Conservation (phyloP, 768 basidiomycete genomes). For the Hygrophoropsis aurantiaca region DNA sequence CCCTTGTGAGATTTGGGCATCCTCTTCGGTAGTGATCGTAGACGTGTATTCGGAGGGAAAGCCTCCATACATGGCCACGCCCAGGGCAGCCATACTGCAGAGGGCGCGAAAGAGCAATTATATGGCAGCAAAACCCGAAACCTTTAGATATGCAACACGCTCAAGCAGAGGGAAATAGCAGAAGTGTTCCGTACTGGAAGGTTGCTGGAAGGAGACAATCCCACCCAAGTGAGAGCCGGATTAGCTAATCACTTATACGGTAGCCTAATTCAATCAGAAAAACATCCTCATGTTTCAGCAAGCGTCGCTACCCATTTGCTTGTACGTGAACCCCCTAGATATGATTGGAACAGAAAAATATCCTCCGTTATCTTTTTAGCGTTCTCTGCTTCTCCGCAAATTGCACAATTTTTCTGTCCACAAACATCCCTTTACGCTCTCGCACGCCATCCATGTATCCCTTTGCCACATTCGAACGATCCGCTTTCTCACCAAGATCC, state of each 20-base stretch:
- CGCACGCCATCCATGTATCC: constrained; percentile 89
- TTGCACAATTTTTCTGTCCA: constrained; percentile 92
- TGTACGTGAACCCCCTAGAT: constrained; percentile 1
- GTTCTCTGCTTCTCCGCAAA: constrained; percentile 98
- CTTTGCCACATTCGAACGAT: constrained; percentile 90
- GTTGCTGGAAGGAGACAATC: constrained; percentile 4
- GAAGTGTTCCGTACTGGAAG: constrained; percentile 2
- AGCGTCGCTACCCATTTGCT: constrained; percentile 13
- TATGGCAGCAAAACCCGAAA: not conserved
- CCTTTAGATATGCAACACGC: no score
- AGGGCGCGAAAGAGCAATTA: not conserved
- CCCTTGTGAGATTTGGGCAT: constrained; percentile 11
- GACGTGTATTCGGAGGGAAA: constrained; percentile 13
- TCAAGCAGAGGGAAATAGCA: no score
- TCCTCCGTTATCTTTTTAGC: constrained; percentile 48
- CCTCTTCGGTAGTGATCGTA: constrained; percentile 22
- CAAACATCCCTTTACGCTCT: constrained; percentile 92
- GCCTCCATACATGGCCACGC: constrained; percentile 19
- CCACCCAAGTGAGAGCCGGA: no score
- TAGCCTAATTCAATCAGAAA: not conserved
- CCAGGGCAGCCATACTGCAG: constrained; percentile 23
- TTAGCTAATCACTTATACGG: constrained; percentile 23
- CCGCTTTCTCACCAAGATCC: constrained; percentile 95
- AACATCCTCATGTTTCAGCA: not conserved
- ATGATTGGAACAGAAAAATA: no score